Base-by-base conservation (phyloP, 345 rosid species). In the Excoecaria agallocha region DNA sequence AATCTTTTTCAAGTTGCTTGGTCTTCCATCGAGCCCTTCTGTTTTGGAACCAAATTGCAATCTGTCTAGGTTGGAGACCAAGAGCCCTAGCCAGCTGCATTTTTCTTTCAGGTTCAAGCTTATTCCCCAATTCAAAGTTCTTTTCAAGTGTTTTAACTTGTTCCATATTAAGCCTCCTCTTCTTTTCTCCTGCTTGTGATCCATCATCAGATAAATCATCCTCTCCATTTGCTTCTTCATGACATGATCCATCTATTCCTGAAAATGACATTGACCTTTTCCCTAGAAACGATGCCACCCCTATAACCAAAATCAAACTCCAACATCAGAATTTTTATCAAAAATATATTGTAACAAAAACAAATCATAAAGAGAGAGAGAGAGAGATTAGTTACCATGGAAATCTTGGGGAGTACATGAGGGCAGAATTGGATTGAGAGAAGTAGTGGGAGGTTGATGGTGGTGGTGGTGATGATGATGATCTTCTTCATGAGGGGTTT, bases 51-150 rank as follows among this genome's bases (percentile, higher is more conserved):
- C 99, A 96, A 37, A 93, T 93, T 20, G 98, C 96, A 76, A 96
- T 78, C 87, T 96, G 99, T 80, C 99, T 89, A 54, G 99, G 99
- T 50, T 96, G 99, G 66, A 96, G 87, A 39, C 93, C 92, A 62
- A 96, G 94, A 77, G 93, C 92, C 75, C 93, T 86, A 65, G 99
- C 99, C 59, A 96, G 82, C 81, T 96, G 97, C 91, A 96, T 88
- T 87, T 93, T 96, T 80, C 96, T 90, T 86, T 96, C 98, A 20
- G 98, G 98, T 78, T 96, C 98, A 80, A 93, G 99, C 86, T 96
- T 93, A 75, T 91, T 96, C 11, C 98, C 97, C 73, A 96, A 83
- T 84, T 96, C 98, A 61, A 96, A 96, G 79, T 87, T 93, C 83
- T 88, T 96, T 86, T 96, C 99, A 48, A 96, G 86, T 16, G 97